Evolutionary conservation across 2,329 filamentous ascomycete genomes (phyloP).

Genomic region (Pyrenophora seminiperda): DNA sequence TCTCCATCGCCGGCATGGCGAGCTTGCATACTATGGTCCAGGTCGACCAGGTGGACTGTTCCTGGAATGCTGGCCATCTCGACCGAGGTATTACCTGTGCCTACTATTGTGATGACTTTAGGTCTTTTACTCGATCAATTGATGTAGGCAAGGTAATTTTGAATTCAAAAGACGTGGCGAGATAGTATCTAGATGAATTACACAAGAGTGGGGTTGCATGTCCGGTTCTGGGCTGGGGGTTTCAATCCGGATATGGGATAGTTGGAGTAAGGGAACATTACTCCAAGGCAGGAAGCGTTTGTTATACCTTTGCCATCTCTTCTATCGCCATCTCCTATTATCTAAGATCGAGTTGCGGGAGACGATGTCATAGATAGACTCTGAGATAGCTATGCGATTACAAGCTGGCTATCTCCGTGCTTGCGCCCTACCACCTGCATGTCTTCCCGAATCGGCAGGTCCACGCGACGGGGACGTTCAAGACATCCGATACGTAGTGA

Average conservation of each 20-base stretch:
- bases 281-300: no score
- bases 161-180: neutral
- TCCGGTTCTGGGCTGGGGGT: neutral
- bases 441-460: constrained; percentile 1
- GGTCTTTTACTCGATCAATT: neutral
- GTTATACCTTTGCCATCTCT: neutral
- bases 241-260: no score
- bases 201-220: constrained; percentile 10
- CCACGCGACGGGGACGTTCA: constrained; percentile 2
- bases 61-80: constrained; percentile 38
- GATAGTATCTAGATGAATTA: no score
- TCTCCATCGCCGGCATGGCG: constrained; percentile 48
- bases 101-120: constrained; percentile 6
- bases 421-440: neutral
- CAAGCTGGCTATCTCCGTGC: neutral
- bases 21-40: constrained; percentile 44
- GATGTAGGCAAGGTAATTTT: no score
- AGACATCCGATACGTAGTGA: neutral
- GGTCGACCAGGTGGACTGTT: constrained; percentile 52
- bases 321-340: neutral
- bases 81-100: neutral
- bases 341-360: neutral
- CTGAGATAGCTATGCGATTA: neutral
- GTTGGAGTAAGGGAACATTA: neutral
- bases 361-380: neutral